phyloP scores from a whole-genome alignment of 2,329 filamentous ascomycete genomes.

The Claviceps spartinae region DNA sequence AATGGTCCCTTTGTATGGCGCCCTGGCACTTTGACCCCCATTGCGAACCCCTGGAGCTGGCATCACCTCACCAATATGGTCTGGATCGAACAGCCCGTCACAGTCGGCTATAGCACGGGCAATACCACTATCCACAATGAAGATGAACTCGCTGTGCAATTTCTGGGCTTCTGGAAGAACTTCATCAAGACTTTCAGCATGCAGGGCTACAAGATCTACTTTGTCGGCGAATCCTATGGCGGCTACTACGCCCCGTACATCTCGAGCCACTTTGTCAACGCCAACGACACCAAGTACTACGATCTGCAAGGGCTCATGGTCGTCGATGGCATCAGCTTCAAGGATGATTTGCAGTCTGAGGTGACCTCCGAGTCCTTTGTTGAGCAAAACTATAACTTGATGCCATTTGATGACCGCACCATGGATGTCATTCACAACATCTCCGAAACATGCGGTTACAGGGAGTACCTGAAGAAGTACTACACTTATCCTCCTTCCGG shows the following conservation, averaged over 20 bases:
- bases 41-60: conserved; percentile 59
- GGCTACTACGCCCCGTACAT: conserved; percentile 60
- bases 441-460: conserved; percentile 47
- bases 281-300: conserved; percentile 51
- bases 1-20: conserved; percentile 65
- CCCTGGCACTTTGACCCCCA: conserved; percentile 51
- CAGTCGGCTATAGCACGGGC: conserved; percentile 57
- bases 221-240: conserved; percentile 58
- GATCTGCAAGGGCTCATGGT: conserved; percentile 56
- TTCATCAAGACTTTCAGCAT: conserved; percentile 59
- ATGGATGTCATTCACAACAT: conserved; percentile 35
- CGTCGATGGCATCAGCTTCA: conserved; percentile 54
- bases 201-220: conserved; percentile 54
- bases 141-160: conserved; percentile 55
- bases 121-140: conserved; percentile 50
- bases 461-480: conserved; percentile 43
- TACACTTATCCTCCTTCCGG: conserved; percentile 56
- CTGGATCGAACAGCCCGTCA: conserved; percentile 57
- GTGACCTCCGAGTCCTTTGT: conserved; percentile 44
- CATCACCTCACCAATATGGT: conserved; percentile 36
- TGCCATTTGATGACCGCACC: conserved; percentile 50
- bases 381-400: conserved; percentile 45
- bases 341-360: conserved; percentile 28
- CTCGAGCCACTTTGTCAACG: conserved; percentile 56
- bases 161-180: conserved; percentile 68